These are phyloP conservation scores for Akanthomyces muscarius DNA, from an alignment of 2,329 filamentous ascomycete species.

Conservation along the genomic window DNA sequence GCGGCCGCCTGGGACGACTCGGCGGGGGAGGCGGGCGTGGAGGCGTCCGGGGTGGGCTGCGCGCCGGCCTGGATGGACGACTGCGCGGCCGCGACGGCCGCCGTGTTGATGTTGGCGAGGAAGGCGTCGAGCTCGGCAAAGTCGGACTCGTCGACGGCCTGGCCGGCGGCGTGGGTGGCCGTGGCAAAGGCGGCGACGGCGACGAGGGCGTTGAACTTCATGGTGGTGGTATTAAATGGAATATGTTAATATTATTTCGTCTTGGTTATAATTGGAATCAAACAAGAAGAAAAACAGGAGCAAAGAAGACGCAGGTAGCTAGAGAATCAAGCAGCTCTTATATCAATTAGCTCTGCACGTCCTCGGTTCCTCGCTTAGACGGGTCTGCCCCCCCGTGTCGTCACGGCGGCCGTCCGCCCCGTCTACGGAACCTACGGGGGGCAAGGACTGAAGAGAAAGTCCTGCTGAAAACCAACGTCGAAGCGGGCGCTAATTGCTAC, in stretches of 20 bases:
- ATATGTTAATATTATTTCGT: too few relatives aligned
- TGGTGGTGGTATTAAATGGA: not conserved
- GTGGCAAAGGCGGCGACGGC: not conserved
- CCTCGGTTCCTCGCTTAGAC: too few relatives aligned
- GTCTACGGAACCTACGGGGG: too few relatives aligned
- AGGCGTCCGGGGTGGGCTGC: constrained; percentile 37
- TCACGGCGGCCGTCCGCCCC: too few relatives aligned
- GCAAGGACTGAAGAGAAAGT: too few relatives aligned
- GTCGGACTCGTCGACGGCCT: constrained; percentile 31
- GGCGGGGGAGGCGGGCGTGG: constrained; percentile 18
- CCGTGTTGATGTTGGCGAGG: constrained; percentile 42
- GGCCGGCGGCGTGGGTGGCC: not conserved
- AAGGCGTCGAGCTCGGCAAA: constrained; percentile 41
- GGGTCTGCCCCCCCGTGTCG: too few relatives aligned
- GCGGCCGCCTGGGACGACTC: not conserved
- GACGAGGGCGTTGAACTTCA: constrained; percentile 9
- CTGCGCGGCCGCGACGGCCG: not conserved
- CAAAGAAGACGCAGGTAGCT: too few relatives aligned
- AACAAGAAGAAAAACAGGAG: too few relatives aligned
- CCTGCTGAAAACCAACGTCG: not conserved
- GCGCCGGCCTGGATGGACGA: constrained; percentile 31
- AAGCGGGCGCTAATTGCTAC: too few relatives aligned
- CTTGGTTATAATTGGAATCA: too few relatives aligned
- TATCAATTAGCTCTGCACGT: too few relatives aligned
- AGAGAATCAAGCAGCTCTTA: too few relatives aligned